These are phyloP conservation scores for Fibroporia radiculosa DNA, from an alignment of 768 basidiomycete genomes.

Conservation along the genomic window DNA sequence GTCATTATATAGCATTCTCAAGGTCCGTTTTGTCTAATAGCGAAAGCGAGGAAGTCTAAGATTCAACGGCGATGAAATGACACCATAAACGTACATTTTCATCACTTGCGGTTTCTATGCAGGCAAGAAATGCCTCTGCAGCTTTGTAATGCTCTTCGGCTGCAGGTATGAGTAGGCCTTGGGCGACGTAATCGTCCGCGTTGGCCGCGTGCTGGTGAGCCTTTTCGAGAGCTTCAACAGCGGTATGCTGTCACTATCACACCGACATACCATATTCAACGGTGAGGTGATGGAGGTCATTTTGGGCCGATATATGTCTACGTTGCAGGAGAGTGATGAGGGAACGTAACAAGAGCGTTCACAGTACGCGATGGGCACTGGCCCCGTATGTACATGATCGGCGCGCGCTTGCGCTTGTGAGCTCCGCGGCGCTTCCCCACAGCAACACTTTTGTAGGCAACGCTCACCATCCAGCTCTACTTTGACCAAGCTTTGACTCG, in stretches of 20 bases:
- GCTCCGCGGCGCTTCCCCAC: too few relatives aligned
- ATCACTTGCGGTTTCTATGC: slow-evolving; percentile 66
- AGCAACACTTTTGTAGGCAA: too few relatives aligned
- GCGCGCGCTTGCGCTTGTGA: too few relatives aligned
- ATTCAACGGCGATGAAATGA: not conserved
- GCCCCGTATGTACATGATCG: too few relatives aligned
- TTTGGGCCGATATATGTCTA: too few relatives aligned
- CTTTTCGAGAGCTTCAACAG: slow-evolving; percentile 27
- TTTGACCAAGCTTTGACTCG: too few relatives aligned
- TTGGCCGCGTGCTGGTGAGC: slow-evolving; percentile 79
- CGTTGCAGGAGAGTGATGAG: too few relatives aligned
- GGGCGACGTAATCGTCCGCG: slow-evolving; percentile 62
- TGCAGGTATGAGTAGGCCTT: slow-evolving; percentile 65
- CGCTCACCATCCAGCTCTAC: too few relatives aligned
- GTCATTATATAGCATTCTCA: slow-evolving; percentile 69
- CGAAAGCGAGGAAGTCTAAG: not conserved
- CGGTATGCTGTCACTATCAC: not conserved
- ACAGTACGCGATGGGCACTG: too few relatives aligned
- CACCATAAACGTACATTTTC: slow-evolving; percentile 45
- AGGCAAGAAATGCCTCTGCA: slow-evolving; percentile 66
- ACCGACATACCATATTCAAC: slow-evolving; percentile 11
- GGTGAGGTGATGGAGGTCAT: slow-evolving; percentile 14
- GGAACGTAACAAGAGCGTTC: too few relatives aligned
- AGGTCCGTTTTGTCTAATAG: slow-evolving; percentile 64
- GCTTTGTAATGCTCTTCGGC: slow-evolving; percentile 70